Base-by-base conservation (phyloP, 1,139 yeast species). In the Zygoascus sp. region DNA sequence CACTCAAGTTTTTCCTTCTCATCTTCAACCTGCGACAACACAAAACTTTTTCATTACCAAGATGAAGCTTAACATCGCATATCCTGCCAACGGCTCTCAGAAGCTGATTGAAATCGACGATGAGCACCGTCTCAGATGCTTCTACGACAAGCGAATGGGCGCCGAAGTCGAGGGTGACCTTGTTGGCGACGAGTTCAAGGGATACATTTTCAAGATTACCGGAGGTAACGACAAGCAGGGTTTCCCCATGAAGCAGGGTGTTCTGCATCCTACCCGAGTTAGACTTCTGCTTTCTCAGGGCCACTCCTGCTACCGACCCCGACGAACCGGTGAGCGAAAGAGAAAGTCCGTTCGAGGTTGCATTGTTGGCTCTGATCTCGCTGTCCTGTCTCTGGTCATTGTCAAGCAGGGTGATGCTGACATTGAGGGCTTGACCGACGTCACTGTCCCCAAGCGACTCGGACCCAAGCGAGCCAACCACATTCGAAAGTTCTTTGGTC, bases 171-270 rank as follows among this genome's bases (percentile, higher is more conserved):
- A 89, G 71, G 98, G 97, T 76, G 98, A 92, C 78, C 76, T 88
- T 61, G 85, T 92, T 67, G 95, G 96, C 70, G 98, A 94, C 68
- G 97, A 90, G 79, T 90, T 90, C 94, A 90, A 89, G 79, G 98
- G 98, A 70, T 92, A 92, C 90, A 76, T 89, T 72, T 90, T 92
- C 87, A 92, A 83, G 81, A 90, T 92, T 76, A 79, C 97, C 66
- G 98, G 98, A 73, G 98, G 98, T 84, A 94, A 94, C 86, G 98
- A 92, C 81, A 92, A 92, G 80, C 98, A 92, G 81, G 98, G 98
- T 81, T 94, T 92, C 96, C 97, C 98, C 79, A 92, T 94, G 98
- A 92, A 90, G 78, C 98, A 92, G 80, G 97, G 97, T 83, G 98
- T 92, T 62, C 80, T 92, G 83, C 95, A 88, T 81, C 97, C 98